Base-by-base conservation (phyloP, 495 filamentous ascomycete species). In the Xylona heveae region DNA sequence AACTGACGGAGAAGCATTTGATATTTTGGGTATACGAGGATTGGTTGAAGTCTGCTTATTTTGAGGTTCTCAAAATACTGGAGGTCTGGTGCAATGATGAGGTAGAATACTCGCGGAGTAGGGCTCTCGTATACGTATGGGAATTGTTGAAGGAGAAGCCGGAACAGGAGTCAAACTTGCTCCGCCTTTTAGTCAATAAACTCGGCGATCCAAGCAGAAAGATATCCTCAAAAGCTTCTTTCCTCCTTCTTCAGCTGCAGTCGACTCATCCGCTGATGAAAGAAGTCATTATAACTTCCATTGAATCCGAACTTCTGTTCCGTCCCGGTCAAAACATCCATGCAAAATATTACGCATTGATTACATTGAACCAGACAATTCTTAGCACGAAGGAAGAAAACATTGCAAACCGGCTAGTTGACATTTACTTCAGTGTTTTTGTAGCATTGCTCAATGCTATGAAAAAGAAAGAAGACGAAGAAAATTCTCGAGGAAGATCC, bases 331-430 rank as follows among this genome's bases (percentile, higher is more conserved):
- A 95, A 46, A 83, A 64, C 44, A 51, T 70, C 15, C 78, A 91
- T 37, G 79, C 90, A 16, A 85, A 77, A 46, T 97, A 97, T 52
- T 94, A 92, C 43, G 84, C 84, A 17, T 71, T 85, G 47, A 95
- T 93, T 44, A 93, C 88, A 2, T 53, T 97, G 24, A 97, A 97
- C 52, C 88, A 97, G 53, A 97, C 88, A 3, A 76, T 94, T 22
- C 47, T 95, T 31, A 85, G 78, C 43, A 59, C 54, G 24, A 84
- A 71, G 44, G 85, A 95, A 42, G 72, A 81, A 19, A 59, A 69
- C 19, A 65, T 90, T n/a, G 84, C 82, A 1, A 66, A 73, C 42
- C 74, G 74, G 31, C 54, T 97, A 22, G 52, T 95, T 4, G 68
- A 79, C 21, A 77, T 95, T 25, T 97, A 97, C 50, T 95, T 97